These are phyloP conservation scores for Fusarium austroafricanum DNA, from an alignment of 2,329 filamentous ascomycete genomes.

Conservation along the genomic window DNA sequence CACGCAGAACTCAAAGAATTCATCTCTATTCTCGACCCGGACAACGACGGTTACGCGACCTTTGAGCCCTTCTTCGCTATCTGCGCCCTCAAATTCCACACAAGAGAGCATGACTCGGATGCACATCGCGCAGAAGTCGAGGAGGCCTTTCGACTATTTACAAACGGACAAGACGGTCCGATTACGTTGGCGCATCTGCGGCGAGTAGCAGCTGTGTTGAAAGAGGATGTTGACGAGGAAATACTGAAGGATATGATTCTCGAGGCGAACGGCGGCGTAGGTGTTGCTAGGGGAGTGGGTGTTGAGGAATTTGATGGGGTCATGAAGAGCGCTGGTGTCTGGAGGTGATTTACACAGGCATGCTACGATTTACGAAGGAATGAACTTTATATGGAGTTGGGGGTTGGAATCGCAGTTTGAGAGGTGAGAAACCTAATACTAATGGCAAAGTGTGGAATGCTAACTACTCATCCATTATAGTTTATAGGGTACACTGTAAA, in stretches of 20 bases:
- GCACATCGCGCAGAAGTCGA: conserved; percentile 76
- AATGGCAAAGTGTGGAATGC: background rate
- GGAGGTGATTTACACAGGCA: conserved; percentile 66
- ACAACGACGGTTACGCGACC: conserved; percentile 78
- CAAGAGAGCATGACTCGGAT: conserved; percentile 63
- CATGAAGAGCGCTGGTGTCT: conserved; percentile 85
- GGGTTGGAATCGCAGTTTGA: conserved; percentile 5
- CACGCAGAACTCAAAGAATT: conserved; percentile 80
- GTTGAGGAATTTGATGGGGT: conserved; percentile 87
- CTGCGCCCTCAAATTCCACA: conserved; percentile 85
- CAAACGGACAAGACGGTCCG: conserved; percentile 62
- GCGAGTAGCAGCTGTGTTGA: conserved; percentile 81
- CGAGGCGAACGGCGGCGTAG: conserved; percentile 87
- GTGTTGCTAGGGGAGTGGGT: conserved; percentile 76
- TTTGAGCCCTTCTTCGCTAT: conserved; percentile 89
- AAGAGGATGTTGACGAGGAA: conserved; percentile 86
- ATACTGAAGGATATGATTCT: conserved; percentile 92
- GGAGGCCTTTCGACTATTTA: conserved; percentile 86
- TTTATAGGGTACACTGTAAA: background rate
- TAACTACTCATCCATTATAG: conserved; percentile 1
- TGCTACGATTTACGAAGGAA: conserved; percentile 36
- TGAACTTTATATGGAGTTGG: conserved; percentile 21
- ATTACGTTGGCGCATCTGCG: conserved; percentile 85
- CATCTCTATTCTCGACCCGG: conserved; percentile 83
- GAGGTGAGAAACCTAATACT: conserved; percentile 9